Evolutionary conservation across 306 rosid species (phyloP).

Genomic region (Quercus glauca): DNA sequence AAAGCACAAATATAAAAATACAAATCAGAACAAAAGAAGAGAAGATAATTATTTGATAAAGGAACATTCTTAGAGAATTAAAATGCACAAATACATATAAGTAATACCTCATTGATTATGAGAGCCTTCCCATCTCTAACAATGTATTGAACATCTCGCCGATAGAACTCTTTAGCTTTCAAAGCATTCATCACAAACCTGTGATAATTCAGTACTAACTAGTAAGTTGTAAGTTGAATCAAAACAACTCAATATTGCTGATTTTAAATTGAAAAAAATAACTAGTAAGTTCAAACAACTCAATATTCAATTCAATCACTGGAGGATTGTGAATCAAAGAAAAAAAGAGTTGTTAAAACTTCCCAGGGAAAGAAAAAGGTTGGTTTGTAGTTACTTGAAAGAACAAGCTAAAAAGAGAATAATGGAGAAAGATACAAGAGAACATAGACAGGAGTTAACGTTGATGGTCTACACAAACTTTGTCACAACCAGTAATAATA

Average conservation of each 20-base stretch:
- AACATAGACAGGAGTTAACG: neutral
- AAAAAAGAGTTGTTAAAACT: neutral
- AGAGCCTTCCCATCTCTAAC: slow-evolving; percentile 95
- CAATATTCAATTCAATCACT: neutral
- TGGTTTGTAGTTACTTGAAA: slow-evolving; percentile 8
- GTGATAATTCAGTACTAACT: slow-evolving; percentile 39
- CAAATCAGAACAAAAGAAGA: neutral
- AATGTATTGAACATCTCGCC: slow-evolving; percentile 85
- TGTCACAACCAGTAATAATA: slow-evolving; percentile 11
- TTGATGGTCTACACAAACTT: slow-evolving; percentile 2
- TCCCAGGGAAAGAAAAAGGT: neutral
- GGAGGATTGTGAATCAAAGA: neutral
- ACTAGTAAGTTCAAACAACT: neutral
- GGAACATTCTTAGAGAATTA: neutral
- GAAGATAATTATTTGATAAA: neutral
- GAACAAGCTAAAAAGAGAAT: slow-evolving; percentile 1
- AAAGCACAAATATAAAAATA: neutral
- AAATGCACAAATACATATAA: neutral
- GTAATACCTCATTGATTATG: slow-evolving; percentile 85
- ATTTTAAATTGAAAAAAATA: neutral
- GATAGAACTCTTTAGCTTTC: slow-evolving; percentile 95
- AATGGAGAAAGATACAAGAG: neutral
- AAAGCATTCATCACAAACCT: slow-evolving; percentile 96
- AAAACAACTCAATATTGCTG: slow-evolving; percentile 4
- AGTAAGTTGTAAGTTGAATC: slow-evolving; percentile 3